phyloP scores from a whole-genome alignment of 2,329 filamentous ascomycete species.

The Ustilaginoidea virens region DNA sequence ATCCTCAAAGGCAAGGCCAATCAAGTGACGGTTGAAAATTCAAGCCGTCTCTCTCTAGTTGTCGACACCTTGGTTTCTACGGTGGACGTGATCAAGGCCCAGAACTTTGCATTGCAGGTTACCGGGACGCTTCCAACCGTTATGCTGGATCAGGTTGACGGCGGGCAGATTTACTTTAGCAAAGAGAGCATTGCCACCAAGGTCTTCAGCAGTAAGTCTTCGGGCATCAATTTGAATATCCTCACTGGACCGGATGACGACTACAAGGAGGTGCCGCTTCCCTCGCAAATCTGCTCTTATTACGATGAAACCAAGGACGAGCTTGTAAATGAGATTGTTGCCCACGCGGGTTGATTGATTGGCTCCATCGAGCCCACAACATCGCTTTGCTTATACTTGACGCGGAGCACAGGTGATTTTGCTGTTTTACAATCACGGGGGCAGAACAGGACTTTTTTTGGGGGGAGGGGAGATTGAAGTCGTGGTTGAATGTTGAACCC shows the following conservation, averaged over 20 bases:
- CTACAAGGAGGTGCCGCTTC: conserved; percentile 73
- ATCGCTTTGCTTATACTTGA: too few relatives aligned
- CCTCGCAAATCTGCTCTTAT: conserved; percentile 77
- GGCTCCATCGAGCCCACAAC: not conserved
- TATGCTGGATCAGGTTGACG: conserved; percentile 84
- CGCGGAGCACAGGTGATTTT: too few relatives aligned
- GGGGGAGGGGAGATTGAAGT: too few relatives aligned
- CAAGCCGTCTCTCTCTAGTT: conserved; percentile 65
- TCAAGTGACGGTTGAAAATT: conserved; percentile 92
- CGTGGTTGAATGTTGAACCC: too few relatives aligned
- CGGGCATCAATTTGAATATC: conserved; percentile 75
- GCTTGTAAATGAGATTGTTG: conserved; percentile 85
- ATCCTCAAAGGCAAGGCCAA: conserved; percentile 89
- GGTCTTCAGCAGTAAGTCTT: conserved; percentile 79
- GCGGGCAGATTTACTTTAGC: conserved; percentile 74
- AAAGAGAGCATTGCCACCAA: conserved; percentile 65
- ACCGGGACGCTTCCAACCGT: conserved; percentile 75
- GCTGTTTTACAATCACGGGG: too few relatives aligned
- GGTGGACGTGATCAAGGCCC: conserved; percentile 88
- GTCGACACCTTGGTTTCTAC: conserved; percentile 82
- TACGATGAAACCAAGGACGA: conserved; percentile 54
- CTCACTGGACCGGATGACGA: conserved; percentile 58
- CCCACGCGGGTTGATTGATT: conserved; percentile 58
- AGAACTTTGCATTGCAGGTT: conserved; percentile 90
- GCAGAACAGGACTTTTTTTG: too few relatives aligned